Percentiles rank a stretch among this genome's conserved stretches.
These are phyloP conservation scores for Cadophora malorum DNA, from an alignment of 2,329 filamentous ascomycete genomes.

Conservation along the genomic window DNA sequence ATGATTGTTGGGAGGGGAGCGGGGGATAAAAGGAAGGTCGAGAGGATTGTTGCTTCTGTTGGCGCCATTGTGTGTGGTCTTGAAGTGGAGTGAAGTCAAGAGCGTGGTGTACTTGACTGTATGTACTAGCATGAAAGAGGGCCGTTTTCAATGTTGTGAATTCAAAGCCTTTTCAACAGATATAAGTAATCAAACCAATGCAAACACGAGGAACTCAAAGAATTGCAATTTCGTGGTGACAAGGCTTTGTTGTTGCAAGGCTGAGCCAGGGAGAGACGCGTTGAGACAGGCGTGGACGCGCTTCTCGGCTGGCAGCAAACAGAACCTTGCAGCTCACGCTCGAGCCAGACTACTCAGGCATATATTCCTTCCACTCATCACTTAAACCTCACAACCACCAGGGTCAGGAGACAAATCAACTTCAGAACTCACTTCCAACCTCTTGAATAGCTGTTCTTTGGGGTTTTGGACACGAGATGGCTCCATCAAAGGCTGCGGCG, in stretches of 20 bases:
- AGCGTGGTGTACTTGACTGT: not conserved
- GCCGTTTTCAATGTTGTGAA: not conserved
- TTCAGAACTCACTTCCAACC: not conserved
- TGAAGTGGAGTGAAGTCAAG: not conserved
- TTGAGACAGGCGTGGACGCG: conserved; percentile 7
- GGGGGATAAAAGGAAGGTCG: conserved; percentile 79
- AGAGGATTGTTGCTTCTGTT: conserved; percentile 76
- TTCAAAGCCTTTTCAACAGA: not conserved
- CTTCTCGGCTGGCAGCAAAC: conserved; percentile 16
- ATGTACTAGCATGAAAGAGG: not conserved
- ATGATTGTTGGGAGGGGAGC: conserved; percentile 76
- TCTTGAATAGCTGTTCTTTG: not conserved
- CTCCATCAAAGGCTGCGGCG: conserved; percentile 42
- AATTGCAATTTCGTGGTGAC: conserved; percentile 1
- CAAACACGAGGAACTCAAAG: too few species aligned
- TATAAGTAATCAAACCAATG: not conserved
- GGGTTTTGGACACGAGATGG: conserved; percentile 37
- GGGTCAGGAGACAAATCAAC: not conserved
- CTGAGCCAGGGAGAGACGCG: conserved; percentile 20
- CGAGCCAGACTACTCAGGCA: not conserved
- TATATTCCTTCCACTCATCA: conserved; percentile 8
- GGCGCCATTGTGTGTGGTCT: conserved; percentile 33
- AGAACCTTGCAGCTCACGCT: conserved; percentile 7
- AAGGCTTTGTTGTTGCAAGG: conserved; percentile 11
- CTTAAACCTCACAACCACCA: not conserved